phyloP scores from a whole-genome alignment of 2,329 filamentous ascomycete species.

The Arthroderma sp. region DNA sequence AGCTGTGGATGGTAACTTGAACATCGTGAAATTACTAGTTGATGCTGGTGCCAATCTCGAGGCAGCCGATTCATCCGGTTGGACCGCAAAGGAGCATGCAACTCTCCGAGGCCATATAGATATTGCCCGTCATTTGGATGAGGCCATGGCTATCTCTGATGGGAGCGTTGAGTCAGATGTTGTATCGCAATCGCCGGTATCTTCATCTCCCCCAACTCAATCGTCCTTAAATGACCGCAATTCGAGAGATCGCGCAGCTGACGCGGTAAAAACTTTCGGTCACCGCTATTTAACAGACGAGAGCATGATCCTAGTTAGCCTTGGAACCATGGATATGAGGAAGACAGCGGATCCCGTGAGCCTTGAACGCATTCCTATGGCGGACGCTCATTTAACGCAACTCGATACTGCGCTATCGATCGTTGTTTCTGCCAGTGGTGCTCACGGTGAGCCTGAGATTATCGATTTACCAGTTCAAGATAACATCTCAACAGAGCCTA shows the following conservation, averaged over 20 bases:
- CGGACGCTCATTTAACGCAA: slow-evolving; percentile 80
- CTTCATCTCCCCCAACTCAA: slow-evolving; percentile 26
- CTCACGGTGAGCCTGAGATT: slow-evolving; percentile 72
- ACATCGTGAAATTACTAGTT: slow-evolving; percentile 64
- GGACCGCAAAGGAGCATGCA: slow-evolving; percentile 89
- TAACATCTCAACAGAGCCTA: slow-evolving; percentile 83
- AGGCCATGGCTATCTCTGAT: slow-evolving; percentile 35
- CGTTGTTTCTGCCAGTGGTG: slow-evolving; percentile 75
- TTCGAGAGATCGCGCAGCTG: slow-evolving; percentile 42
- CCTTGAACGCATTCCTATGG: slow-evolving; percentile 75
- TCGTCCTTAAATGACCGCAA: slow-evolving; percentile 35
- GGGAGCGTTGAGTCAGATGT: slow-evolving; percentile 21
- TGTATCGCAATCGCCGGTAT: slow-evolving; percentile 24
- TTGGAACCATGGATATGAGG: slow-evolving; percentile 89
- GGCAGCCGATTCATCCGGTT: slow-evolving; percentile 71
- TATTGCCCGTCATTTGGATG: slow-evolving; percentile 59
- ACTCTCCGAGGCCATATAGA: slow-evolving; percentile 76
- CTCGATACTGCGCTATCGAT: slow-evolving; percentile 88
- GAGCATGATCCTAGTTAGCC: slow-evolving; percentile 78
- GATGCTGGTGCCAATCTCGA: slow-evolving; percentile 65
- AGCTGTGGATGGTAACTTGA: slow-evolving; percentile 72
- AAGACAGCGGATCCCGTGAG: slow-evolving; percentile 70
- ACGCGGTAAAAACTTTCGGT: slow-evolving; percentile 88
- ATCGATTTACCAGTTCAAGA: slow-evolving; percentile 91
- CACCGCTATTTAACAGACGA: slow-evolving; percentile 87